Evolutionary conservation across 441 rosid genomes (phyloP), one percentile per base, ranked within the genome.

Genomic region (Euphorbia schlechtendalii): DNA sequence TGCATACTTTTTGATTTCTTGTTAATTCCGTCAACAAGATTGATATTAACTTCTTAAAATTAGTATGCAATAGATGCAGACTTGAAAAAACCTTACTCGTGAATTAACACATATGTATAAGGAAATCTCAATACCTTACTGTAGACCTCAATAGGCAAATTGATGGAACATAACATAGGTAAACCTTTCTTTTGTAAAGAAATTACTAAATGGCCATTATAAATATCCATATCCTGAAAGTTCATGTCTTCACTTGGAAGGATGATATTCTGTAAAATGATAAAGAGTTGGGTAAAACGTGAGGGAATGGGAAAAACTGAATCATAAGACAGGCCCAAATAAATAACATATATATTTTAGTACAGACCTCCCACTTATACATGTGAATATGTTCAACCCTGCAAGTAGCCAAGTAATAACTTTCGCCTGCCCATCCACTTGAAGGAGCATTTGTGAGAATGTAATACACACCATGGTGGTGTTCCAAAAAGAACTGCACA

Each of bases 161-260:
- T 69, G 61, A 92, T 74, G 41, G 96, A 89, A 72, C 96, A 92
- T 27, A 84, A 13, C 83, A 79, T 72, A 21, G 89, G 86, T 14
- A 60, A 61, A 46, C 89, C 90, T 54, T 76, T 76, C 79, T 81
- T 85, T 67, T 62, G 80, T 57, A 88, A 76, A 62, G 63, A 81
- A 72, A 92, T 80, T 77, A 92, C 98, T 67, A 92, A 25, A 70
- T 89, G 85, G 64, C 86, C 88, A 71, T 70, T 63, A 65, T 86
- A 89, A 68, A 92, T 81, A 70, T 92, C 98, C 88, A 89, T 86
- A 74, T 92, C 98, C 72, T 87, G 89, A 65, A 92, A 72, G 66
- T 74, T 73, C 67, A 80, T 74, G 69, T 83, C 85, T 71, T 83
- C 78, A 61, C 85, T 73, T 8, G 98, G 92, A 68, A 71, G 71